Evolutionary conservation across 2,329 filamentous ascomycete genomes (phyloP), one percentile per base, ranked within the genome.

Genomic region (Penicillium sp.): DNA sequence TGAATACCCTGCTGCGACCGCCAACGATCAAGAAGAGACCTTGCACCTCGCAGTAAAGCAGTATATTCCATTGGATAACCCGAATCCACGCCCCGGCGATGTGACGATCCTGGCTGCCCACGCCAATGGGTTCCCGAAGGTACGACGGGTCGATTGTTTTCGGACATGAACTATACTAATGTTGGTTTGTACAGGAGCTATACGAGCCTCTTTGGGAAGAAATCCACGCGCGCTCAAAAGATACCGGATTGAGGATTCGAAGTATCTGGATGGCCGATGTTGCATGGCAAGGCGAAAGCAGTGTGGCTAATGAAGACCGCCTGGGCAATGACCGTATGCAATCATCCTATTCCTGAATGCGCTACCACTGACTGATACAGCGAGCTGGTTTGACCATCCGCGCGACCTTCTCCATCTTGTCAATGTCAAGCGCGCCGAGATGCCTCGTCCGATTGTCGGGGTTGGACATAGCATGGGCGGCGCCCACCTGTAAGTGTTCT

Each of bases 141-240:
- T 85, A 61, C 37, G 44, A 27, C 29, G 27, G 14, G 11, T 13
- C 18, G 16, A 17, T 6, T 3, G 13, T n/a, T 13, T 15, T 3
- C 14, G 25, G 12, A 16, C 2, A 20, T 28, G 6, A 32, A 25
- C 18, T 22, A 9, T 22, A 6, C 41, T 50, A 23, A 53, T 40
- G 4, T 11, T 18, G 25, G 18, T 5, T 9, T 27, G 8, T 3
- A 10, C 46, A 88, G 84, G 90, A 96, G 70, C 66, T 95, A 2
- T 95, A 95, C 58, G 89, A 95, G 55, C 85, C 90, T 0, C 69
- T 95, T 0, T 95, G 88, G 84, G 85, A 90, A 42, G 86, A 95
- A 35, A 69, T 95, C 1, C 70, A 84, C 50, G 65, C 71, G 12
- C 68, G 72, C 12, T 69, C 80, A 4, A 73, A 75, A 48, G 59